Percentiles rank a stretch among this genome's conserved stretches.
These are phyloP conservation scores for Agrocybe praecox DNA, from an alignment of 768 basidiomycete genomes.

Conservation along the genomic window DNA sequence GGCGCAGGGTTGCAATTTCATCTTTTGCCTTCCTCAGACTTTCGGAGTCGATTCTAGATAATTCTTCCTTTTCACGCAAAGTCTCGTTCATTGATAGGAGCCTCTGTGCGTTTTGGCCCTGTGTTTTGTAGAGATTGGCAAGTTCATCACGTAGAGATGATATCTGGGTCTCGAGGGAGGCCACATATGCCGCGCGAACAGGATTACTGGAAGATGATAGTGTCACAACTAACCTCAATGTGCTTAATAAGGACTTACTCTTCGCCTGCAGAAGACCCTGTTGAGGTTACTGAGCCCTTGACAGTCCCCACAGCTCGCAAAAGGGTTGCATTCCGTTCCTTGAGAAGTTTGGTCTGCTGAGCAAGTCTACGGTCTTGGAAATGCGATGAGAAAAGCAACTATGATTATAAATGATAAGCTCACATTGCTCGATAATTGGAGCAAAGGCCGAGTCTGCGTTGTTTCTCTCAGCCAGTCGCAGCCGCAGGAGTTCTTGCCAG, in stretches of 20 bases:
- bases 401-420: conserved; percentile 28
- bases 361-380: conserved; percentile 83
- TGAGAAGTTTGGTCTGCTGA: conserved; percentile 88
- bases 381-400: conserved; percentile 11
- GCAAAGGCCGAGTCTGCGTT: conserved; percentile 79
- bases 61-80: conserved; percentile 89
- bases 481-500: conserved; percentile 83
- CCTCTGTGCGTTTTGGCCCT: conserved; percentile 93
- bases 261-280: conserved; percentile 55
- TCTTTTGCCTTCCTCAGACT: conserved; percentile 76
- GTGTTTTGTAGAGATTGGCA: conserved; percentile 93
- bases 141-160: conserved; percentile 90
- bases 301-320: conserved; percentile 82
- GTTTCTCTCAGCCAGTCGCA: conserved; percentile 84
- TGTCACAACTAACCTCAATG: not conserved
- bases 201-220: conserved; percentile 58
- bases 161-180: conserved; percentile 93
- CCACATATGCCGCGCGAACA: conserved; percentile 84
- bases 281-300: conserved; percentile 60
- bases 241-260: conserved; percentile 53
- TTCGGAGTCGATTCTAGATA: conserved; percentile 80
- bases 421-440: conserved; percentile 92
- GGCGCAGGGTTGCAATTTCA: conserved; percentile 67
- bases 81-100: conserved; percentile 94
- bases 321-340: conserved; percentile 89